Evolutionary conservation across 441 rosid species (phyloP).

Genomic region (Lepidium campestre): DNA sequence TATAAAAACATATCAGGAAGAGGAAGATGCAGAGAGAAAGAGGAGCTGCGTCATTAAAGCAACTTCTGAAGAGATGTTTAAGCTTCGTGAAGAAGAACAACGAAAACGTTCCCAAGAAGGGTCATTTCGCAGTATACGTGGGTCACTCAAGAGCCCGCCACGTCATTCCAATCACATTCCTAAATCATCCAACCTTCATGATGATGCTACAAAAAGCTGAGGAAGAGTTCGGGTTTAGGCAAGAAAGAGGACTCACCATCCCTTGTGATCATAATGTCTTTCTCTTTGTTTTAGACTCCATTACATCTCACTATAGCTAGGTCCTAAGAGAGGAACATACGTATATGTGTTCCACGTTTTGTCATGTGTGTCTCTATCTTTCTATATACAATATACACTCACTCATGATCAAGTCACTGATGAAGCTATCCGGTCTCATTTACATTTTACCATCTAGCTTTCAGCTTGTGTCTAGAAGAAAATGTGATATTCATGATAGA

Average conservation of each 20-base stretch:
- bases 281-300: conserved; percentile 38
- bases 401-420: not conserved
- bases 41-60: conserved; percentile 31
- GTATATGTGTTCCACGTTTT: not conserved
- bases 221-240: conserved; percentile 86
- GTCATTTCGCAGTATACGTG: conserved; percentile 77
- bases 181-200: conserved; percentile 65
- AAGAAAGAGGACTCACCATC: conserved; percentile 77
- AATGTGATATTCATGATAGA: too few species aligned
- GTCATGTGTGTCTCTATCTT: not conserved
- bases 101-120: conserved; percentile 65
- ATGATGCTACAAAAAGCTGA: conserved; percentile 66
- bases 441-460: not conserved
- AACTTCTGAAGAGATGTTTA: conserved; percentile 72
- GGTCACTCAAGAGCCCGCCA: conserved; percentile 66
- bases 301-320: conserved; percentile 2
- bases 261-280: conserved; percentile 84
- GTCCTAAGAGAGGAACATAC: not conserved
- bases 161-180: conserved; percentile 67
- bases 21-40: not conserved
- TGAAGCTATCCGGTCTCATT: not conserved
- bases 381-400: not conserved
- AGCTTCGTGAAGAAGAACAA: conserved; percentile 63
- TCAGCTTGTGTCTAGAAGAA: not conserved
- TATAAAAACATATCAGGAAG: not conserved